Base-by-base conservation (phyloP, 176 grass and related monocot species). In the Oryza glaberrima region DNA sequence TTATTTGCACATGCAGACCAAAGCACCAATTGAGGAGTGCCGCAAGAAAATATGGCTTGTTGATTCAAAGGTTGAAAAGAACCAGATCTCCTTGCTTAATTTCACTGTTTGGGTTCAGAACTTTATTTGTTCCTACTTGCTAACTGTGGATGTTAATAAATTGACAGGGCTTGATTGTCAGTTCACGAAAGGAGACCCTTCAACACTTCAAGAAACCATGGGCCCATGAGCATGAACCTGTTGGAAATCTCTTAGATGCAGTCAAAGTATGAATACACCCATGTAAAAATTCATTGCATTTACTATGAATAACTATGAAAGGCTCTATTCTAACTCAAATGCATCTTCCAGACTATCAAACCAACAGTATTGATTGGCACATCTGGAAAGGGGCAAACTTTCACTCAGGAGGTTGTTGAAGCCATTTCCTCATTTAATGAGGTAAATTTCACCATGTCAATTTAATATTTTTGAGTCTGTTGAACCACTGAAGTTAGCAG, bases 141-240 rank as follows among this genome's bases (percentile, higher is more conserved):
- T 89, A 77, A 92, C 71, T 68, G 10, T 89, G 60, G n/a, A 77
- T 85, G 66, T 19, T 79, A 82, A 10, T 89, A 40, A 35, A 66
- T 78, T 87, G 3, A 28, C 85, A 98, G 96, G 96, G 96, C 14
- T 87, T 98, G 81, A 93, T 98, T 35, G 89, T 95, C 65, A 87
- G 61, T 76, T 73, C 93, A n/a, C 89, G 96, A 76, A 86, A 90
- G 83, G 89, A 92, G 46, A 90, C 96, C 28, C 96, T 98, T 87
- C 93, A 98, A 89, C 96, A 94, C 77, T 98, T 98, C 83, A 98
- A 98, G 91, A 90, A 98, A 89, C 93, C 96, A 65, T 95, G 96
- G 96, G 96, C 96, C 12, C 96, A 98, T 87, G 89, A 98, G 17
- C 96, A 95, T 73, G 83, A 90, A 72, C 88, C 78, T 73, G 69